Evolutionary conservation across 805 yeast genomes (phyloP).

Genomic region (Metschnikowia rubicola): DNA sequence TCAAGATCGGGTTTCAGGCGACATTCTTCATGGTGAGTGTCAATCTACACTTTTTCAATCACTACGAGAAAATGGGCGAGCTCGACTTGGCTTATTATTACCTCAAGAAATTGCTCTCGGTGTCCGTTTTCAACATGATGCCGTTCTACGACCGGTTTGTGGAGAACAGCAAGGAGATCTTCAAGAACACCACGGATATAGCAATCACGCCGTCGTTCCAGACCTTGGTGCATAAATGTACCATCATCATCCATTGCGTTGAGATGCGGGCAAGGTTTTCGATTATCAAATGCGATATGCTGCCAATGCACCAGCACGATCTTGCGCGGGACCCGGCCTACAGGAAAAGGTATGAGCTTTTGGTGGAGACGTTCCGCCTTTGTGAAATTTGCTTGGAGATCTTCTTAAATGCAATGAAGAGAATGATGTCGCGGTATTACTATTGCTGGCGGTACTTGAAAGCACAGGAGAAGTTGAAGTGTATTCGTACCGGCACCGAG

Average conservation of each 20-base stretch:
- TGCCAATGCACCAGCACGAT: conserved; percentile 10
- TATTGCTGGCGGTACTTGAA: conserved; percentile 20
- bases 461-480: conserved; percentile 13
- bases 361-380: conserved; percentile 12
- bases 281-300: conserved; percentile 8
- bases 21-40: conserved; percentile 14
- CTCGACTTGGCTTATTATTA: conserved; percentile 35
- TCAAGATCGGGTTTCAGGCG: conserved; percentile 14
- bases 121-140: conserved; percentile 22
- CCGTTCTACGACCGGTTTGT: conserved; percentile 17
- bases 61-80: conserved; percentile 36
- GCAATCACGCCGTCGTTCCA: conserved; percentile 18
- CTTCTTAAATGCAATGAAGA: conserved; percentile 10
- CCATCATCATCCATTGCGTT: conserved; percentile 15
- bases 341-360: conserved; percentile 11
- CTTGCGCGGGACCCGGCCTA: conserved; percentile 6
- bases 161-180: conserved; percentile 7
- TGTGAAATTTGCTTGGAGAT: conserved; percentile 13
- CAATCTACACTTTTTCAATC: conserved; percentile 14
- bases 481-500: conserved; percentile 14
- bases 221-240: conserved; percentile 16
- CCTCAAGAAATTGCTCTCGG: conserved; percentile 30
- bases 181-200: conserved; percentile 13
- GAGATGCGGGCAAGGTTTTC: conserved; percentile 14
- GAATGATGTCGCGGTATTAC: conserved; percentile 16